phyloP scores from a whole-genome alignment of 1,284 basidiomycete species.

The Coniophora puteana region DNA sequence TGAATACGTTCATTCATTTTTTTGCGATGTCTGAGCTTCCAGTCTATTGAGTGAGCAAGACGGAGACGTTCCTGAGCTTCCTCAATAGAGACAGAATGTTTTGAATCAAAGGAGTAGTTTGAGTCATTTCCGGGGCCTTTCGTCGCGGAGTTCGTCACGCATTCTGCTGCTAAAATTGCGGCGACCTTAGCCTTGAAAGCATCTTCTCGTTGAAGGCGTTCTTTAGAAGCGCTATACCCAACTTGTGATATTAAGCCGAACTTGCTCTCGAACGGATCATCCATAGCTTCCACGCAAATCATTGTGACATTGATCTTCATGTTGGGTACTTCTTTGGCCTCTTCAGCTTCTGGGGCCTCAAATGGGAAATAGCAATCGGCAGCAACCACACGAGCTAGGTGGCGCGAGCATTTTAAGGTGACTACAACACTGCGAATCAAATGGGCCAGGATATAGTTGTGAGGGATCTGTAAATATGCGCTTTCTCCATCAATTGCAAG shows the following conservation, averaged over 20 bases:
- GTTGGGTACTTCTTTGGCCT: slow-evolving; percentile 68
- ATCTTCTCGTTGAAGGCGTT: slow-evolving; percentile 76
- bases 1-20: slow-evolving; percentile 30
- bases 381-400: slow-evolving; percentile 51
- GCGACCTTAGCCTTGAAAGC: slow-evolving; percentile 80
- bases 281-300: slow-evolving; percentile 78
- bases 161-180: slow-evolving; percentile 44
- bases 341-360: slow-evolving; percentile 61
- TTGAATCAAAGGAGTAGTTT: slow-evolving; percentile 56
- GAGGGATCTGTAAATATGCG: slow-evolving; percentile 75
- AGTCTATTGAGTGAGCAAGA: slow-evolving; percentile 75
- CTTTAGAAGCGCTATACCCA: slow-evolving; percentile 72
- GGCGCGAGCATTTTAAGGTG: slow-evolving; percentile 64
- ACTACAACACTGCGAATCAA: slow-evolving; percentile 67
- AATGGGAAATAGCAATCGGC: slow-evolving; percentile 45
- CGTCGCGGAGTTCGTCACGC: slow-evolving; percentile 15
- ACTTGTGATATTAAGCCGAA: slow-evolving; percentile 78
- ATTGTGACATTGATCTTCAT: slow-evolving; percentile 59
- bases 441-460: slow-evolving; percentile 72
- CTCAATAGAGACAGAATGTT: slow-evolving; percentile 63
- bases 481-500: slow-evolving; percentile 61
- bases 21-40: slow-evolving; percentile 58
- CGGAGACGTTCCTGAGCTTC: slow-evolving; percentile 77
- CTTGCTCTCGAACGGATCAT: slow-evolving; percentile 84
- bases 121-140: slow-evolving; percentile 17